Base-by-base conservation (phyloP, 768 basidiomycete genomes). In the Brasilioporus rufonigricans region DNA sequence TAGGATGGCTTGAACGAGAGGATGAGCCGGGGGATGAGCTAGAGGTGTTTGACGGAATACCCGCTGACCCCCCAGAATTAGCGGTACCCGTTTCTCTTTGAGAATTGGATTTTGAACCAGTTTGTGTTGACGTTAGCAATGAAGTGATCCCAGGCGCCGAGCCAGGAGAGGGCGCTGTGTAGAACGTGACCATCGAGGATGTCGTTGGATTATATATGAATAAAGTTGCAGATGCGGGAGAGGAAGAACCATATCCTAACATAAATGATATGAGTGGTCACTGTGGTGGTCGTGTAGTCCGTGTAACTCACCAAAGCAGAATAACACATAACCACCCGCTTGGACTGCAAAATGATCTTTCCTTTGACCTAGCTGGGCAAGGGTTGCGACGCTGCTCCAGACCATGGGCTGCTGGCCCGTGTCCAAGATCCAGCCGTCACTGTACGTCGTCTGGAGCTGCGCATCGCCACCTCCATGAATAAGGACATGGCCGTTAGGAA, bases 401-500 rank as follows among this genome's bases (percentile, higher is more conserved):
- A 73, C 72, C 76, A 84, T 81, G 4, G 84, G 81, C 52, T 64
- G 76, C 62, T 76, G 73, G 11, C 73, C 73, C 3, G 81, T 80
- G 64, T 86, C 83, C 33, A 87, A 78, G 50, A 87, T 76, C 85
- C 83, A 88, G 16, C 91, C 93, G 69, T 87, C 86, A 35, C 67
- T 74, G 52, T 77, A 79, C n/a, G 77, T 79, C 4, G 62, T 75
- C 62, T 85, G 79, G 39, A 84, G 72, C 35, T 54, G 64, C 5
- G 77, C 80, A 62, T 89, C 83, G 27, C 82, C 78, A 7, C 93
- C 93, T 5, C 93, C 93, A 21, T 92, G 89, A 16, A 95, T 82
- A 52, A 93, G 70, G 21, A 91, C 73, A 44, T 78, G 80, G 33
- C 78, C 80, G 35, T 76, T 76, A 21, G 76, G 70, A 31, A 85